phyloP scores from a whole-genome alignment of 2,329 filamentous ascomycete species.

The Juglanconis sp. region DNA sequence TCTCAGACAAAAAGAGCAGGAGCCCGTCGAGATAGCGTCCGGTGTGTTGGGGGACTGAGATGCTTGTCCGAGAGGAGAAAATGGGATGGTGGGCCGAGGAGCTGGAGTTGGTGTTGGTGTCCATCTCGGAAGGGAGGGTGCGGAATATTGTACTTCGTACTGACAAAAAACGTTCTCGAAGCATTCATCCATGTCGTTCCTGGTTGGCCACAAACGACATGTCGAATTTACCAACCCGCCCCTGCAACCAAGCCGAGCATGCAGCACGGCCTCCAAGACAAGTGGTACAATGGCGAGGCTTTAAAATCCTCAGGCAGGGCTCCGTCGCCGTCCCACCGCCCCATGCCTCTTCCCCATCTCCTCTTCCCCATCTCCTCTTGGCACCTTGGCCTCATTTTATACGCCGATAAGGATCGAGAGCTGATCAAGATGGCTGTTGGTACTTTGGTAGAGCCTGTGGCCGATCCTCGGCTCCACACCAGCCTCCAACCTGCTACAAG shows the following conservation, averaged over 20 bases:
- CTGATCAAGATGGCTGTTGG: slow-evolving; percentile 6
- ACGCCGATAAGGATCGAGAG: neutral
- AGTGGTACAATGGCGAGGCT: neutral
- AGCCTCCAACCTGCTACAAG: neutral
- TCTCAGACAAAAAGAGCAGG: too few species aligned
- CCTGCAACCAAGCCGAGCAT: neutral
- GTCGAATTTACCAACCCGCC: neutral
- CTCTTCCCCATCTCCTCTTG: neutral
- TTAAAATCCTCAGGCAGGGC: neutral
- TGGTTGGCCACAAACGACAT: neutral
- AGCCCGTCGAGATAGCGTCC: too few species aligned
- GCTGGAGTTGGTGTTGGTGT: too few species aligned
- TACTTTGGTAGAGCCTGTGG: slow-evolving; percentile 8
- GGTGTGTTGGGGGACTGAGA: too few species aligned
- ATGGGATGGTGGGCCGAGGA: too few species aligned
- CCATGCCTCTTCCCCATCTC: neutral
- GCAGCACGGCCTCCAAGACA: neutral
- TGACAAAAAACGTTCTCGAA: neutral
- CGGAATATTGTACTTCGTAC: neutral
- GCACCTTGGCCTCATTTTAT: neutral
- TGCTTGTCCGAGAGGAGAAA: too few species aligned
- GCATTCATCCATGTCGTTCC: neutral
- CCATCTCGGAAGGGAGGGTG: neutral
- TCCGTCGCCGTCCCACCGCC: neutral
- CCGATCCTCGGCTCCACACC: slow-evolving; percentile 6